A percentile compares a stretch with the other conserved stretches of the same genome.
phyloP scores from a whole-genome alignment of 2,329 filamentous ascomycete genomes.

The Sarocladiaceae sp. region DNA sequence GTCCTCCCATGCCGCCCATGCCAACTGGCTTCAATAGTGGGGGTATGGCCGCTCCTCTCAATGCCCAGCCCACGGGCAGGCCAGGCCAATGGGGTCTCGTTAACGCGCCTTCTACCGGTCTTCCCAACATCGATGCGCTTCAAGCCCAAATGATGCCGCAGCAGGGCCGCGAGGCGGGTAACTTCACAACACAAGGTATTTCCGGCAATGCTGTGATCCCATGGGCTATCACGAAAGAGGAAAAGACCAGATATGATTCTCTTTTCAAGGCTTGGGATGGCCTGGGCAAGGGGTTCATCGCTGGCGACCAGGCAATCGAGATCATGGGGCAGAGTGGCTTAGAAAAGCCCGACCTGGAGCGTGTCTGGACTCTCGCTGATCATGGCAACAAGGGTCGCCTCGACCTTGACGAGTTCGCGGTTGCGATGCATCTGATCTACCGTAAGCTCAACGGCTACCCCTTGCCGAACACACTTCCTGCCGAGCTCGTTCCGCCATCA shows the following conservation, averaged over 20 bases:
- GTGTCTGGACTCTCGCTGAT: constrained; percentile 92
- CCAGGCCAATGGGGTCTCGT: constrained; percentile 99
- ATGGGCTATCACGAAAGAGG: constrained; percentile 98
- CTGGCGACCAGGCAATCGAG: constrained; percentile 88
- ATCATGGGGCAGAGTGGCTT: constrained; percentile 96
- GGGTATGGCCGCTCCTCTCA: constrained; percentile 66
- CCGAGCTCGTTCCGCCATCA: constrained; percentile 91
- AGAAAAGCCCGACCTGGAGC: constrained; percentile 83
- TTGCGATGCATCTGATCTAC: constrained; percentile 99
- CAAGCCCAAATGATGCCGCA: constrained; percentile 98
- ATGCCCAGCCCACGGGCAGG: constrained; percentile 88
- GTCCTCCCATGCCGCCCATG: constrained; percentile 86
- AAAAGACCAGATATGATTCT: constrained; percentile 94
- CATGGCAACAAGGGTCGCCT: constrained; percentile 90
- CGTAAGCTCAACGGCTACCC: constrained; percentile 95
- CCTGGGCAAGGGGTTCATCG: constrained; percentile 86
- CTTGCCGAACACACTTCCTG: constrained; percentile 78
- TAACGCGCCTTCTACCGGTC: constrained; percentile 81
- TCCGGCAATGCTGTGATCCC: constrained; percentile 93
- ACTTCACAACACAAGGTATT: constrained; percentile 80
- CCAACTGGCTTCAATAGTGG: constrained; percentile 51
- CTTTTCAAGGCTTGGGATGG: constrained; percentile 97
- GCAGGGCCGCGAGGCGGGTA: constrained; percentile 77
- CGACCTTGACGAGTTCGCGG: constrained; percentile 95
- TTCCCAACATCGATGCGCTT: constrained; percentile 91